Evolutionary conservation across 2,329 filamentous ascomycete genomes (phyloP), one percentile per base, ranked within the genome.

Genomic region (Aspergillus puulaauensis): DNA sequence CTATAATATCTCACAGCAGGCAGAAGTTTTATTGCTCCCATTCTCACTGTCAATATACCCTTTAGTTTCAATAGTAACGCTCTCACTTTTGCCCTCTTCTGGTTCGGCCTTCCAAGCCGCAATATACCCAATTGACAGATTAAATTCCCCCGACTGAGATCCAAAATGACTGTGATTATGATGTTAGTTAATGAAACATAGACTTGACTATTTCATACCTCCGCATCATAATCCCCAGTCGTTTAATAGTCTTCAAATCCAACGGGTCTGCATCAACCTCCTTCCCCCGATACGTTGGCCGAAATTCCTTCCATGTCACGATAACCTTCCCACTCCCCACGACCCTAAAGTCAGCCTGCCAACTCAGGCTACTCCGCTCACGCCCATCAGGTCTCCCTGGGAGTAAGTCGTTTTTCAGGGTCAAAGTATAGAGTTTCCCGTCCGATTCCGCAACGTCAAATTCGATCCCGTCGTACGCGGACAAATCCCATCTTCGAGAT

Each of bases 211-310:
- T 12, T 48, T 61, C 77, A 58, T 73, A 91, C 90, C 90, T 95
- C 70, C 91, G 79, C 80, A 90, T 89, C 90, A 95, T 93, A 58
- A 95, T 79, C 51, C 86, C 87, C 31, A 93, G 77, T 47, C 89
- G 80, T 74, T 84, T 88, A 40, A 95, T 78, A 44, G 78, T 77
- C 48, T 77, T 78, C 61, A 83, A 66, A 64, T 91, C 78, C 64
- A 95, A 70, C 5, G 82, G 79, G 56, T 79, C 72, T 0, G 83
- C 83, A 73, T 89, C 86, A 69, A 84, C 82, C 60, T 86, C 80
- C 66, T 82, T 84, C 0, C 91, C 91, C 3, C 90, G 80, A 73
- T 91, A 95, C 2, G 88, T 93, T 1, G 90, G 77, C 68, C 83
- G 85, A 61, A 96, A 84, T 23, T 82, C 80, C 12, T 72, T 71